phyloP scores from a whole-genome alignment of 192 early-diverging fungal species.

The Umbelopsis isabellina region DNA sequence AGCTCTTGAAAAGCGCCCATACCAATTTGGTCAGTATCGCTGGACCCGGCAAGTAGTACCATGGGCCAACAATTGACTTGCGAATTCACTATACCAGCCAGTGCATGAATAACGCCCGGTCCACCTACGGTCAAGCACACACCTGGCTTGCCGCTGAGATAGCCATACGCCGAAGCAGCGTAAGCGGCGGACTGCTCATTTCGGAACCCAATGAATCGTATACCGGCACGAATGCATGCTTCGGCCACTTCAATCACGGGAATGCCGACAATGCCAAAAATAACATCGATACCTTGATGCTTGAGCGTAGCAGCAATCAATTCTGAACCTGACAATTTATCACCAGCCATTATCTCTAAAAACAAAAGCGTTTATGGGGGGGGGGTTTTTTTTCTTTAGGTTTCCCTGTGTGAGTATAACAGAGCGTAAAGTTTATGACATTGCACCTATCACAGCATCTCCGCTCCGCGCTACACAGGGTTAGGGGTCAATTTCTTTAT shows the following conservation, averaged over 20 bases:
- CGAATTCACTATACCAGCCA: conserved; percentile 71
- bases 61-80: conserved; percentile 74
- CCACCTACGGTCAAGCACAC: conserved; percentile 72
- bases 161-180: conserved; percentile 67
- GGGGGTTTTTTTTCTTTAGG: neutral
- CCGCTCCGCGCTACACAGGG: too few species aligned
- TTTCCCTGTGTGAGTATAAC: neutral
- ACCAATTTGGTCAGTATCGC: conserved; percentile 53
- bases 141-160: conserved; percentile 63
- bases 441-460: too few species aligned
- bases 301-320: conserved; percentile 61
- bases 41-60: conserved; percentile 67
- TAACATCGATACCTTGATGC: conserved; percentile 59
- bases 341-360: neutral
- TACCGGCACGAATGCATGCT: conserved; percentile 68
- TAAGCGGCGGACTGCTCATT: conserved; percentile 80
- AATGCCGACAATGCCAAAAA: conserved; percentile 81
- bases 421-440: too few species aligned
- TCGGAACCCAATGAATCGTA: conserved; percentile 70
- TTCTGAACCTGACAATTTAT: conserved; percentile 55
- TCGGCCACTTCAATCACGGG: conserved; percentile 78
- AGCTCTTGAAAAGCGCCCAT: conserved; percentile 76
- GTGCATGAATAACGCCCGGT: conserved; percentile 72
- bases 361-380: neutral
- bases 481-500: too few species aligned